phyloP scores from a whole-genome alignment of 2,329 filamentous ascomycete genomes.

The Scedosporium apiospermum region DNA sequence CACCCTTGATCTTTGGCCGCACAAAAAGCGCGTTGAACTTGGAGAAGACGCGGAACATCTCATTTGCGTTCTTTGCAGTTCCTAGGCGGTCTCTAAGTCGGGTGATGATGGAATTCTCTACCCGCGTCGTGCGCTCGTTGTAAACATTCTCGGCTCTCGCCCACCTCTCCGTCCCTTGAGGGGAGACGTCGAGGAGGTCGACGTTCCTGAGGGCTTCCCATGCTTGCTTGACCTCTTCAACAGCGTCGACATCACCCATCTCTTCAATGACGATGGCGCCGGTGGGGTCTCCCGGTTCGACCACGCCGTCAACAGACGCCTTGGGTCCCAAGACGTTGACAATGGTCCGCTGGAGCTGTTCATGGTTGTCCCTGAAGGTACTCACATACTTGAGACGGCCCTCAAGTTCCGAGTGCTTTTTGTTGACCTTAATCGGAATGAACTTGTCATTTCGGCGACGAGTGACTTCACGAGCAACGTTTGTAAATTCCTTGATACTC shows the following conservation, averaged over 20 bases:
- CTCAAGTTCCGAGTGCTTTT: slow-evolving; percentile 81
- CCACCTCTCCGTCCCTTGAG: slow-evolving; percentile 85
- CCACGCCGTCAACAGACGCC: slow-evolving; percentile 43
- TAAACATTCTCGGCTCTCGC: slow-evolving; percentile 91
- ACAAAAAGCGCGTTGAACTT: slow-evolving; percentile 99
- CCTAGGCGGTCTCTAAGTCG: slow-evolving; percentile 84
- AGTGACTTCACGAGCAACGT: slow-evolving; percentile 90
- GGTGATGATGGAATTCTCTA: slow-evolving; percentile 98
- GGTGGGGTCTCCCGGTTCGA: slow-evolving; percentile 38
- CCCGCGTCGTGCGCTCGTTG: slow-evolving; percentile 91
- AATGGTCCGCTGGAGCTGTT: slow-evolving; percentile 93
- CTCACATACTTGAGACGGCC: slow-evolving; percentile 86
- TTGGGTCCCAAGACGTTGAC: slow-evolving; percentile 88
- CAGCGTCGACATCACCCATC: slow-evolving; percentile 93
- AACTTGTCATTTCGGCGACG: slow-evolving; percentile 93
- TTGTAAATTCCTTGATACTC: slow-evolving; percentile 94
- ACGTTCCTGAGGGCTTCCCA: slow-evolving; percentile 93
- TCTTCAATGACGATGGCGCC: slow-evolving; percentile 74
- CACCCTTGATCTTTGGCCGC: slow-evolving; percentile 95
- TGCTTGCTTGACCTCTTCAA: slow-evolving; percentile 90
- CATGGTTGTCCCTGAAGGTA: slow-evolving; percentile 93
- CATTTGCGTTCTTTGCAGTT: slow-evolving; percentile 92
- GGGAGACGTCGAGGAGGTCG: slow-evolving; percentile 84
- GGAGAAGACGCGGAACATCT: slow-evolving; percentile 99
- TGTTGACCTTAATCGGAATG: slow-evolving; percentile 92